Evolutionary conservation across 2,329 filamentous ascomycete genomes (phyloP).

Genomic region (Phoma sp.): DNA sequence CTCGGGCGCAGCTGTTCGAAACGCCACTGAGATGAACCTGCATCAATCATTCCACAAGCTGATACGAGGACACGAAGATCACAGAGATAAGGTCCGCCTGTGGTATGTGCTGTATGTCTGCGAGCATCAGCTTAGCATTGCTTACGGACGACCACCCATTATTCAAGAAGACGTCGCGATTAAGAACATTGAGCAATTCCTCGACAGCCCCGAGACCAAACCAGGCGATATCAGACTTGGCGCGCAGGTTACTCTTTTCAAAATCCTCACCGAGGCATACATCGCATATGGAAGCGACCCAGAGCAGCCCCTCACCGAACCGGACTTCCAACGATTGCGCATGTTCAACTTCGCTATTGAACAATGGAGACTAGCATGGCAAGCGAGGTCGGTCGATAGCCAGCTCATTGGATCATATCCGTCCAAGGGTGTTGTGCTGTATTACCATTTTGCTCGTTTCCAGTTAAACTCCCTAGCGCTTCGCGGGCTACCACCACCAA

Average conservation of each 20-base stretch:
- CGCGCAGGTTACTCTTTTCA: conserved; percentile 42
- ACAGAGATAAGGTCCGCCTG: conserved; percentile 46
- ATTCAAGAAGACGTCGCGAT: conserved; percentile 49
- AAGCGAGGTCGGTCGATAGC: conserved; percentile 39
- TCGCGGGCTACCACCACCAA: conserved; percentile 50
- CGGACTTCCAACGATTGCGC: conserved; percentile 48
- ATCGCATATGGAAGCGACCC: conserved; percentile 42
- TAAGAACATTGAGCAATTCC: conserved; percentile 44
- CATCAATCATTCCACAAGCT: conserved; percentile 48
- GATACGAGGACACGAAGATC: conserved; percentile 42
- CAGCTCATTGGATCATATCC: conserved; percentile 45
- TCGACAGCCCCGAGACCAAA: conserved; percentile 36
- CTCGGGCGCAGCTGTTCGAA: conserved; percentile 48
- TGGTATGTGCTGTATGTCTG: conserved; percentile 51
- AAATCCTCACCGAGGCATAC: conserved; percentile 44
- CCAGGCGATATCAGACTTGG: conserved; percentile 40
- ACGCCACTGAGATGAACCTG: conserved; percentile 50
- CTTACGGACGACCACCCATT: conserved; percentile 50
- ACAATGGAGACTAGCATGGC: conserved; percentile 51
- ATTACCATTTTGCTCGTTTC: conserved; percentile 63
- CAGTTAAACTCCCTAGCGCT: conserved; percentile 59
- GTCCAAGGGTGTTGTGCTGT: conserved; percentile 58
- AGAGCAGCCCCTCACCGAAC: conserved; percentile 46
- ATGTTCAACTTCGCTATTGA: conserved; percentile 54
- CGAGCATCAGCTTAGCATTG: conserved; percentile 52